These are phyloP conservation scores for Plasmodium berghei DNA, from an alignment of 169 alveolate species.

Conservation along the genomic window DNA sequence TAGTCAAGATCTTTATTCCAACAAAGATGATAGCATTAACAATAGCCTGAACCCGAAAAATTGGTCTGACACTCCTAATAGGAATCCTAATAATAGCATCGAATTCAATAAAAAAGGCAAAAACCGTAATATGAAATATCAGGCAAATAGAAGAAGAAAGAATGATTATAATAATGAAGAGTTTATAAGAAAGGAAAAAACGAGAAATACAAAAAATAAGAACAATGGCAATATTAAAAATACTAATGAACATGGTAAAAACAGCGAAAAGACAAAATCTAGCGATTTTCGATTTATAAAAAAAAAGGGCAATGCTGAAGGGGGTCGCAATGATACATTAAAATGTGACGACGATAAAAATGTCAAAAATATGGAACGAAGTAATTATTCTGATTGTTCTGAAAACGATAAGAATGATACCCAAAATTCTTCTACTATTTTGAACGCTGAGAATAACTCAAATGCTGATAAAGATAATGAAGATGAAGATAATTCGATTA, in stretches of 20 bases:
- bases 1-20: too few relatives aligned
- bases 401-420: conserved; percentile 5
- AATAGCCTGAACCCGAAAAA: too few relatives aligned
- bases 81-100: conserved; percentile 1
- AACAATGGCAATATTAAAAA: too few relatives aligned
- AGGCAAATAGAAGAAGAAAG: conserved; percentile 5
- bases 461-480: conserved; percentile 11
- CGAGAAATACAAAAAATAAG: too few relatives aligned
- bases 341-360: conserved; percentile 19
- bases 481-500: neutral
- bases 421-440: too few relatives aligned
- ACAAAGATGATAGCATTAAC: too few relatives aligned
- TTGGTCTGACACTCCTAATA: neutral
- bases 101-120: neutral
- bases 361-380: neutral
- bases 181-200: too few relatives aligned
- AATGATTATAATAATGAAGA: too few relatives aligned
- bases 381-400: neutral
- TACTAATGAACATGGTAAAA: conserved; percentile 4
- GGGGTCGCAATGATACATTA: neutral
- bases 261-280: neutral
- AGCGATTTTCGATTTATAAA: neutral
- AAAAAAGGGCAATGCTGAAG: neutral
- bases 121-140: conserved; percentile 19
- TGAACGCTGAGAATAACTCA: neutral